Evolutionary conservation across 306 rosid species (phyloP), one percentile per base, ranked within the genome.

Genomic region (Cotoneaster glaucophyllus): DNA sequence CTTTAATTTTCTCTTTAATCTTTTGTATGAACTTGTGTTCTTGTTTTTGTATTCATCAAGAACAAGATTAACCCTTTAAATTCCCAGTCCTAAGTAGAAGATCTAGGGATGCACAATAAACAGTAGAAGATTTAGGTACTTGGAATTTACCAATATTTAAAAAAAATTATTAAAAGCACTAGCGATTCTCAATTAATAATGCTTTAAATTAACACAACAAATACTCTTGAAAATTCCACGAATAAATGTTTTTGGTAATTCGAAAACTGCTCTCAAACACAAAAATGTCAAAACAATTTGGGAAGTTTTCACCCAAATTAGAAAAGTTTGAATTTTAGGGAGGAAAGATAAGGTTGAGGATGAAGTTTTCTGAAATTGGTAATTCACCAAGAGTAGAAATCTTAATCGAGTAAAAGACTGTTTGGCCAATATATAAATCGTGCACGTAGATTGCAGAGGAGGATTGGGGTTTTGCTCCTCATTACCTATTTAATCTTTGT

Each of bases 381-480:
- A 52, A 29, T 31, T 13, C 10, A 70, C 41, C 61, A 50, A 50
- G 37, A 56, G 50, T 71, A 58, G 76, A 73, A 73, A 58, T 26
- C 76, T 39, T 73, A 37, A 37, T 73, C 66, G 25, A 37, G 76
- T 72, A 24, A 24, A 57, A 72, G 32, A 71, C 43, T 22, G 15
- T 37, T 57, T 57, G 14, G 73, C 45, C 72, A 68, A 22, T 39
- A 3, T 73, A 21, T 11, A 5, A 69, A 26, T 48, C 41, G 22
- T 34, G 19, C n/a, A 65, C 69, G 69, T 10, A 65, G 34, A 34
- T 61, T 31, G 34, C 15, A 57, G 11, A 22, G 44, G 44, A 9
- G 12, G 11, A 39, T 39, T 39, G 3, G 3, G 12, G 44, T 2
- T 39, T 39, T 39, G 44, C 44, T 39, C 5, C 63, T 57, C 63